Percentiles rank a stretch among this genome's conserved stretches.
These are phyloP conservation scores for Oenanthe javanica DNA, from an alignment of 140 eudicot species.

Conservation along the genomic window DNA sequence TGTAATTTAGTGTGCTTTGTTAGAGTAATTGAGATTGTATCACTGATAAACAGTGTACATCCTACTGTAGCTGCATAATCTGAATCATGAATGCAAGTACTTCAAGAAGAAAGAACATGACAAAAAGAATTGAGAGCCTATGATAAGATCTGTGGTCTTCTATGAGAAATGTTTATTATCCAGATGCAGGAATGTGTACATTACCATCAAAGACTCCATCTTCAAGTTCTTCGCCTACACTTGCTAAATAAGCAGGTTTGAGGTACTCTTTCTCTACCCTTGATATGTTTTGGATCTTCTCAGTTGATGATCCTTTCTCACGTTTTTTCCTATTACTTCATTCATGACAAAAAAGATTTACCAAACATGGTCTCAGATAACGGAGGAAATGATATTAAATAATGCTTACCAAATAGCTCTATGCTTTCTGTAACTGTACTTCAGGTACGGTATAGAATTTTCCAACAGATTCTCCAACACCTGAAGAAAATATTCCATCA, in stretches of 20 bases:
- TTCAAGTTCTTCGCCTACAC: slow-evolving; percentile 87
- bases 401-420: no score
- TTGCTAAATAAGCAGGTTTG: slow-evolving; percentile 76
- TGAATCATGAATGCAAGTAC: not conserved
- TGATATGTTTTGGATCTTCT: slow-evolving; percentile 38
- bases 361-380: not conserved
- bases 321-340: slow-evolving; percentile 61
- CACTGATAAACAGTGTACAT: not conserved
- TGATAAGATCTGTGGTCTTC: not conserved
- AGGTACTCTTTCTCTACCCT: slow-evolving; percentile 92
- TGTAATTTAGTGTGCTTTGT: no score
- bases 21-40: not conserved
- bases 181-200: slow-evolving; percentile 14
- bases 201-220: slow-evolving; percentile 87
- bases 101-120: not conserved
- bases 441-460: no score
- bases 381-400: no score
- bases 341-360: slow-evolving; percentile 2
- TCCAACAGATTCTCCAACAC: no score
- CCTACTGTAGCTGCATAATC: not conserved
- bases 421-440: no score
- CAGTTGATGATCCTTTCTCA: slow-evolving; percentile 37
- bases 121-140: not conserved
- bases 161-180: not conserved
- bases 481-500: no score